Evolutionary conservation across 2,329 filamentous ascomycete species (phyloP).

Genomic region (Alternaria sp.): DNA sequence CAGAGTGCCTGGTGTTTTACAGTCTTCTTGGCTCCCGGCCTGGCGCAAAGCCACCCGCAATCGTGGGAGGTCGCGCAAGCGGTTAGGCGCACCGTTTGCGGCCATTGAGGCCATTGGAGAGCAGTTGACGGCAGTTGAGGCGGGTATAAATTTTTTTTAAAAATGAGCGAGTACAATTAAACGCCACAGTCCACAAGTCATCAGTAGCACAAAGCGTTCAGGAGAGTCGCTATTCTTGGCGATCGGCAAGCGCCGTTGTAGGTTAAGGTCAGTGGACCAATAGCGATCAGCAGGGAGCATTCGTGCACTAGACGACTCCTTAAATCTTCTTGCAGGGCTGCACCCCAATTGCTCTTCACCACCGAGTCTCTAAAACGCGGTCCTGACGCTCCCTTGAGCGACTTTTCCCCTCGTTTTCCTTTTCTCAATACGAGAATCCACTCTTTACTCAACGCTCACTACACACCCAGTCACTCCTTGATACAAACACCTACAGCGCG

Average conservation of each 20-base stretch:
- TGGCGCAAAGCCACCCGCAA: conserved; percentile 19
- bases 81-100: conserved; percentile 18
- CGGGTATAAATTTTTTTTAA: neutral
- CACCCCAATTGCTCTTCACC: conserved; percentile 36
- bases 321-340: conserved; percentile 34
- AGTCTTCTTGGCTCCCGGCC: conserved; percentile 17
- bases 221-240: conserved; percentile 11
- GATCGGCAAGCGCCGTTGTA: conserved; percentile 33
- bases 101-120: conserved; percentile 11
- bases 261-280: conserved; percentile 24
- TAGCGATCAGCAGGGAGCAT: conserved; percentile 18
- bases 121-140: conserved; percentile 4
- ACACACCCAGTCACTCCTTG: conserved; percentile 35
- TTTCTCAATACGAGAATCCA: conserved; percentile 37
- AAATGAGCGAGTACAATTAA: neutral
- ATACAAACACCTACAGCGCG: conserved; percentile 34
- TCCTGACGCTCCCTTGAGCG: conserved; percentile 36
- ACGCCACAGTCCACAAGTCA: neutral
- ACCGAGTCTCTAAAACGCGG: conserved; percentile 36
- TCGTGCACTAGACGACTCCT: conserved; percentile 31
- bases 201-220: conserved; percentile 4
- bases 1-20: conserved; percentile 22
- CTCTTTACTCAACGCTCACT: conserved; percentile 35
- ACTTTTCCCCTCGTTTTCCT: conserved; percentile 26
- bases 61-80: conserved; percentile 13